Evolutionary conservation across 805 yeast species (phyloP).

Genomic region (Lipomyces japonicus): DNA sequence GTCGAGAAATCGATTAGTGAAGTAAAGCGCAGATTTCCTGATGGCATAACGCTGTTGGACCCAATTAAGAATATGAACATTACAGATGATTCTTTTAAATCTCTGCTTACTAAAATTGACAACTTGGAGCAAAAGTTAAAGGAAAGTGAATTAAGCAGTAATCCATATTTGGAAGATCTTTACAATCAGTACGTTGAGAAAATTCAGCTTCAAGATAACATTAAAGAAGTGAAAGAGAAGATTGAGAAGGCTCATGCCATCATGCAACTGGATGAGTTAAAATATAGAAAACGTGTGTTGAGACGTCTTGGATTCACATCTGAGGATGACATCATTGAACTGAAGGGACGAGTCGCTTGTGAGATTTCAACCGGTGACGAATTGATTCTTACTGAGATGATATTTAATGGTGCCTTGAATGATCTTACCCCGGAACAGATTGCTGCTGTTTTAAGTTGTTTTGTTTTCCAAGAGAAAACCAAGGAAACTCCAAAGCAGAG

Average conservation of each 20-base stretch:
- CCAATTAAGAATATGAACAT: constrained; percentile 93
- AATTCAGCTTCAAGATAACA: constrained; percentile 55
- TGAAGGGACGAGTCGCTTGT: constrained; percentile 97
- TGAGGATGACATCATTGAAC: constrained; percentile 81
- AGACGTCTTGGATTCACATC: constrained; percentile 89
- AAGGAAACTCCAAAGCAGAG: constrained; percentile 81
- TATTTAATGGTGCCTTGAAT: constrained; percentile 92
- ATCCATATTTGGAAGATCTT: constrained; percentile 53
- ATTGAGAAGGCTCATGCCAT: constrained; percentile 84
- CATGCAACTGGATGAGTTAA: constrained; percentile 88
- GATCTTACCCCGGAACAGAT: constrained; percentile 85
- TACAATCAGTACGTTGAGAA: constrained; percentile 65
- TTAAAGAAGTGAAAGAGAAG: constrained; percentile 57
- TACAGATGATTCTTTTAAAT: constrained; percentile 68
- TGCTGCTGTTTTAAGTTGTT: constrained; percentile 88
- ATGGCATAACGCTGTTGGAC: constrained; percentile 86
- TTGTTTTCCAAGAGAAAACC: constrained; percentile 94
- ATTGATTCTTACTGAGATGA: constrained; percentile 78
- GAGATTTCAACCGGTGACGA: constrained; percentile 65
- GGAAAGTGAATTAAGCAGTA: constrained; percentile 57
- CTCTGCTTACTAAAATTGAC: constrained; percentile 61
- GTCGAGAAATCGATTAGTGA: constrained; percentile 71
- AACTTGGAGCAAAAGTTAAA: constrained; percentile 72
- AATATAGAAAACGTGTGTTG: constrained; percentile 86
- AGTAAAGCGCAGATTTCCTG: constrained; percentile 77